Evolutionary conservation across 306 rosid genomes (phyloP), one percentile per base, ranked within the genome.

Genomic region (Medicago arabica): DNA sequence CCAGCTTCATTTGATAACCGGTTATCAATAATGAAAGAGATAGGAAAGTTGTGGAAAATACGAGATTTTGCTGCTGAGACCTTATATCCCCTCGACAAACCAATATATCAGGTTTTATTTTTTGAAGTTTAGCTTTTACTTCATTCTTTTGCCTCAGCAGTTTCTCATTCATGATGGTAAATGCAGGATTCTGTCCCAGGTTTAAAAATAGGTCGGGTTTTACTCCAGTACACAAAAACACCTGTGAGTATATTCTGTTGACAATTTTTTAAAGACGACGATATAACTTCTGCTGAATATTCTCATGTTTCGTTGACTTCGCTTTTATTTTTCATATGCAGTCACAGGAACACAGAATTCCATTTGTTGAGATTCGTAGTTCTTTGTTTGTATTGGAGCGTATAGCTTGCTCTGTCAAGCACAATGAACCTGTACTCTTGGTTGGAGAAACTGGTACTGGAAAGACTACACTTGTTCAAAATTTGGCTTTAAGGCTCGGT

Each of bases 391-490:
- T 86, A 21, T 89, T 95, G 18, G 97, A 92, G 87, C 88, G 89
- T 47, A 82, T 95, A 75, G 97, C 98, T 23, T 85, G 88, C 65
- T 92, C 96, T 80, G 95, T 90, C 63, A 87, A 87, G 86, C 87
- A 81, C 80, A 95, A 90, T 64, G 98, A 95, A 84, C 88, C 98
- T 67, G 97, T 92, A 57, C 98, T 95, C 58, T 81, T 95, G 86
- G 96, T 95, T 80, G 98, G 98, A 79, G 98, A 95, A 87, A 95
- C 98, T 76, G 98, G 98, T 83, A 95, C 97, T 0, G 98, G 98
- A 74, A 95, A 95, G 88, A 95, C 98, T 41, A 92, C 98, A 19
- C 89, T 95, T 54, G 97, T 95, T 76, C 98, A 95, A 86, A 86
- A 89, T 86, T 77, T 95, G 83, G 98, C 98, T 18, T 40, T 39